These are phyloP conservation scores for Yamadazyma paraphyllophila DNA, from an alignment of 805 yeast genomes.

Conservation along the genomic window DNA sequence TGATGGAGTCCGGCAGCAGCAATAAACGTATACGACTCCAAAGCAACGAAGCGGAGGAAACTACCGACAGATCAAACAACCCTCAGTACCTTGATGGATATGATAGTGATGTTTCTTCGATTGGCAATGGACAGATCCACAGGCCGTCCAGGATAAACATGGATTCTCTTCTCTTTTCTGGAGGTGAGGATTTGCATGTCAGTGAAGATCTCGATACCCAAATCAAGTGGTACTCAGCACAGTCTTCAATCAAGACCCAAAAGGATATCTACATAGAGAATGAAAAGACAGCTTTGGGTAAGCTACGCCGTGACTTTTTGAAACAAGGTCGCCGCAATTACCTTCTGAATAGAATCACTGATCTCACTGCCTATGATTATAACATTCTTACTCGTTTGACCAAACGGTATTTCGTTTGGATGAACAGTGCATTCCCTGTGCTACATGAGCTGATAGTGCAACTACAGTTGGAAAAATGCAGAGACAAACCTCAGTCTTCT, in stretches of 20 bases:
- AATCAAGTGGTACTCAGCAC: slow-evolving; percentile 8
- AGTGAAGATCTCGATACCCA: slow-evolving; percentile 13
- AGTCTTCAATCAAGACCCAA: slow-evolving; percentile 4
- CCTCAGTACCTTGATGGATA: background rate
- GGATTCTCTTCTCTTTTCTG: slow-evolving; percentile 7
- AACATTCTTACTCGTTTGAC: slow-evolving; percentile 8
- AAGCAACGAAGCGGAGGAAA: background rate
- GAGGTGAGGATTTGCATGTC: slow-evolving; percentile 4
- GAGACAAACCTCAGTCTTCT: slow-evolving; percentile 8
- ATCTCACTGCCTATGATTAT: slow-evolving; percentile 13
- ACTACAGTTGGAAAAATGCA: slow-evolving; percentile 8
- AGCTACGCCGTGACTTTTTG: slow-evolving; percentile 12
- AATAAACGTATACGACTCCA: background rate
- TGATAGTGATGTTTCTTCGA: background rate
- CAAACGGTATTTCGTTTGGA: slow-evolving; percentile 13
- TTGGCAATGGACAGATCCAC: background rate
- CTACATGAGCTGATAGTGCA: slow-evolving; percentile 13
- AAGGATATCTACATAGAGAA: slow-evolving; percentile 12
- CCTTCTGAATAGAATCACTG: slow-evolving; percentile 7
- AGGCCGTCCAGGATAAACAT: background rate
- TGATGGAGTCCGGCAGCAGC: background rate
- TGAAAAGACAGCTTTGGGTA: slow-evolving; percentile 13
- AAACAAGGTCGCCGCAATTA: slow-evolving; percentile 12
- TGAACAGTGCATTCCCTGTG: slow-evolving; percentile 15
- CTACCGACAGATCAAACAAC: background rate